phyloP scores from a whole-genome alignment of 768 basidiomycete species.

The Erythrobasidium yunnanense region DNA sequence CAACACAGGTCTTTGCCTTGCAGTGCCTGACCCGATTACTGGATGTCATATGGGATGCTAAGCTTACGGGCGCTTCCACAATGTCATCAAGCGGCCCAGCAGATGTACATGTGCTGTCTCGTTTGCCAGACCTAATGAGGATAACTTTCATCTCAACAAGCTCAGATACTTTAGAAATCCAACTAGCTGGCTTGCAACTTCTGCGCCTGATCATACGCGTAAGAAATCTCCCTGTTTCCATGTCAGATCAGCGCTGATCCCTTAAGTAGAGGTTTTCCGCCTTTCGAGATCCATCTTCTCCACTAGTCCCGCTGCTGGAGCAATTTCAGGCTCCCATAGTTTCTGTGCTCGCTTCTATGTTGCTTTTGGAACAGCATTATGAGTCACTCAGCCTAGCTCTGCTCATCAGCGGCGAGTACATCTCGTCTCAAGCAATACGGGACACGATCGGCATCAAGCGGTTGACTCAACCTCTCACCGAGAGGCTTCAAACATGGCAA shows the following conservation, averaged over 20 bases:
- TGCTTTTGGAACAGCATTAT: slow-evolving; percentile 86
- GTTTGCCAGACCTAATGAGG: slow-evolving; percentile 83
- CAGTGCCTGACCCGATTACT: slow-evolving; percentile 86
- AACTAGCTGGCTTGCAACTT: slow-evolving; percentile 78
- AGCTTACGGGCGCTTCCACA: slow-evolving; percentile 57
- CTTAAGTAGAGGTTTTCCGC: slow-evolving; percentile 64
- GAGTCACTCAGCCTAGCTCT: slow-evolving; percentile 88
- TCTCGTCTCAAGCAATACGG: slow-evolving; percentile 88
- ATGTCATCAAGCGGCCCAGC: slow-evolving; percentile 48
- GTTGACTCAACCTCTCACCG: too few species aligned
- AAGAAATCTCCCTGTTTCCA: slow-evolving; percentile 24
- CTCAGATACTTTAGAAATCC: slow-evolving; percentile 89
- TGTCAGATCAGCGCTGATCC: background rate
- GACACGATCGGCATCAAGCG: too few species aligned
- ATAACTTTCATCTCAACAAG: slow-evolving; percentile 98
- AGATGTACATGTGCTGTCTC: slow-evolving; percentile 68
- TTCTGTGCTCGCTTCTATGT: slow-evolving; percentile 89
- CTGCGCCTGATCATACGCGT: slow-evolving; percentile 87
- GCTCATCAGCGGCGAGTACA: slow-evolving; percentile 85
- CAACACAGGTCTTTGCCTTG: slow-evolving; percentile 89
- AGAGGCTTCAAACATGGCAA: too few species aligned
- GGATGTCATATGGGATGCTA: slow-evolving; percentile 56
- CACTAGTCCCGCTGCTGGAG: slow-evolving; percentile 76
- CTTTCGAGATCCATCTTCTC: slow-evolving; percentile 84
- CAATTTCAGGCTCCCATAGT: slow-evolving; percentile 98